Conservation (phyloP, 2,329 filamentous ascomycete species). For the Pseudocercospora eumusae region DNA sequence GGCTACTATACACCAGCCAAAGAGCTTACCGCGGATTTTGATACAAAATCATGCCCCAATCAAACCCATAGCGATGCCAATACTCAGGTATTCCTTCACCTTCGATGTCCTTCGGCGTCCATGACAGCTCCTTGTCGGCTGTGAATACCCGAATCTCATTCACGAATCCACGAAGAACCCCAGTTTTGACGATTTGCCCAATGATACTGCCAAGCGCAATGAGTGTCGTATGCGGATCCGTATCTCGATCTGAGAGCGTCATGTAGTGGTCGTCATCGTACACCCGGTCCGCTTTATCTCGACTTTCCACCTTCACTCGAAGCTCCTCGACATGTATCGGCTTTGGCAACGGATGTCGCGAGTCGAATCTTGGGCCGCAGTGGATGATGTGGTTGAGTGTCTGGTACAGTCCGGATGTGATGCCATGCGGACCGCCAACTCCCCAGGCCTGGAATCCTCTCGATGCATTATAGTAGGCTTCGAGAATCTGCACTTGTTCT, state of each 20-base stretch:
- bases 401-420: conserved; percentile 26
- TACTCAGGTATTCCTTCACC: conserved; percentile 24
- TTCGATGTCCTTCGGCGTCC: conserved; percentile 16
- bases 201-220: conserved; percentile 26
- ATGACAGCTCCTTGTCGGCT: conserved; percentile 17
- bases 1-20: conserved; percentile 1
- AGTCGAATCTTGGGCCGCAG: conserved; percentile 26
- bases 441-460: conserved; percentile 23
- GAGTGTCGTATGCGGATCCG: conserved; percentile 22
- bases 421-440: conserved; percentile 23
- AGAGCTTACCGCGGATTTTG: background rate
- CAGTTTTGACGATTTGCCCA: conserved; percentile 21
- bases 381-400: conserved; percentile 29
- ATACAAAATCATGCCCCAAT: conserved; percentile 24
- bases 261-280: conserved; percentile 20
- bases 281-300: conserved; percentile 13
- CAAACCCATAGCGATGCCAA: conserved; percentile 30
- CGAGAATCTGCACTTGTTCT: conserved; percentile 13
- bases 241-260: conserved; percentile 21
- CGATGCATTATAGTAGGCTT: conserved; percentile 21
- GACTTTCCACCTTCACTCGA: conserved; percentile 19
- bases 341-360: conserved; percentile 5
- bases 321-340: conserved; percentile 26
- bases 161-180: conserved; percentile 23
- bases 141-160: conserved; percentile 22